Conservation (phyloP, 495 filamentous ascomycete species). For the Articulospora tetracladia region DNA sequence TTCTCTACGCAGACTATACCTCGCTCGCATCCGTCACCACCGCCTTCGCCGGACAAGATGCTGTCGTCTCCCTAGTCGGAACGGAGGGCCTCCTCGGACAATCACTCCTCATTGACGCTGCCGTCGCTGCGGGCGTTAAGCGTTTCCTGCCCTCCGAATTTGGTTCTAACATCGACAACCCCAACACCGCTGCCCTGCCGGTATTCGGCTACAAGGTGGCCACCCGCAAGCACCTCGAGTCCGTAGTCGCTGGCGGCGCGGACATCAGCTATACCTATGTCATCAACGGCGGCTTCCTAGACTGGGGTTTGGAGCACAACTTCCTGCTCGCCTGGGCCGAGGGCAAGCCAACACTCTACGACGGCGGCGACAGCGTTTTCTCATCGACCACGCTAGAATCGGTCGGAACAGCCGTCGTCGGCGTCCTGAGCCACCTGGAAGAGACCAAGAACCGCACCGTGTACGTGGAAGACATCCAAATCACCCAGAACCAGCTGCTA, state of each 20-base stretch:
- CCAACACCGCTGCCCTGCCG: conserved; percentile 30
- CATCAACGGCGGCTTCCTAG: conserved; percentile 43
- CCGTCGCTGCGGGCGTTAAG: conserved; percentile 52
- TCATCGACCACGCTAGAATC: conserved; percentile 38
- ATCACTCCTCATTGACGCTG: conserved; percentile 51
- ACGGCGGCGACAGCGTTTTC: conserved; percentile 40
- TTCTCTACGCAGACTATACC: conserved; percentile 48
- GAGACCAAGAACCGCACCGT: conserved; percentile 47
- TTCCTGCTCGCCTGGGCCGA: conserved; percentile 37
- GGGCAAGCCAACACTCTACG: conserved; percentile 33
- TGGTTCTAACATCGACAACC: conserved; percentile 41
- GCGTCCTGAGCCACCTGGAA: conserved; percentile 38
- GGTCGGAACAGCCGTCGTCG: conserved; percentile 39
- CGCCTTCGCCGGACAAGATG: conserved; percentile 52
- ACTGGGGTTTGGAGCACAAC: conserved; percentile 37
- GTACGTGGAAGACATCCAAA: conserved; percentile 33
- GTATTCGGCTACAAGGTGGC: conserved; percentile 43
- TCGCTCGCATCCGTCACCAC: conserved; percentile 46
- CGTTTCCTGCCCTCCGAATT: conserved; percentile 66
- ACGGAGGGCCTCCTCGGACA: conserved; percentile 36
- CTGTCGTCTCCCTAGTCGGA: conserved; percentile 51
- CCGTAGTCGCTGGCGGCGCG: conserved; percentile 28
- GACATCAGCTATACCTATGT: conserved; percentile 42
- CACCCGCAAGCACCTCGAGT: conserved; percentile 35
- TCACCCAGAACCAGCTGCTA: conserved; percentile 42